Conservation (phyloP, 306 rosid species). For the Lupinus albus region DNA sequence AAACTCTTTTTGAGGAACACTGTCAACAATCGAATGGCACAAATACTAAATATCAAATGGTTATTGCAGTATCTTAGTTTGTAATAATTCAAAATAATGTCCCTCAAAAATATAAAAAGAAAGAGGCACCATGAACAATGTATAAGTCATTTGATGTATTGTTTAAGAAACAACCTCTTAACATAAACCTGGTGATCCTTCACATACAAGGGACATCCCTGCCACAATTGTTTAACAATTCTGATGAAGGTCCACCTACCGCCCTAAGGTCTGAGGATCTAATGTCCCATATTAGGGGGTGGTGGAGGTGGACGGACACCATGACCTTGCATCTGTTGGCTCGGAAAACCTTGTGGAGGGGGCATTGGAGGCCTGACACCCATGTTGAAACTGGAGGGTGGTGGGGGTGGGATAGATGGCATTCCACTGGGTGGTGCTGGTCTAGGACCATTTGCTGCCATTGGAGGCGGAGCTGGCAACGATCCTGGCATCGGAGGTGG, state of each 20-base stretch:
- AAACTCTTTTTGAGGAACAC: not conserved
- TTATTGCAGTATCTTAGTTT: slow-evolving; percentile 10
- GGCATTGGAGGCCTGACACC: slow-evolving; percentile 77
- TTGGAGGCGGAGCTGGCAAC: slow-evolving; percentile 78
- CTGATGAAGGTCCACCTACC: not conserved
- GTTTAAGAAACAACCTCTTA: not conserved
- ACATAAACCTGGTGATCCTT: slow-evolving; percentile 5
- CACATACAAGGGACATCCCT: not conserved
- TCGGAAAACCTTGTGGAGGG: slow-evolving; percentile 72
- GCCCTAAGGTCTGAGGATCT: slow-evolving; percentile 5
- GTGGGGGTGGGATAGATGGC: slow-evolving; percentile 83
- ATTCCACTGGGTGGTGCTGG: slow-evolving; percentile 78
- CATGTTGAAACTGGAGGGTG: slow-evolving; percentile 66
- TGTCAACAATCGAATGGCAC: slow-evolving; percentile 4
- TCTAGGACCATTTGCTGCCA: slow-evolving; percentile 84
- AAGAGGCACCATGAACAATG: slow-evolving; percentile 13
- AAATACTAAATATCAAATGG: slow-evolving; percentile 2
- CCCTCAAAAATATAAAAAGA: not conserved
- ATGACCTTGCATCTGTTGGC: slow-evolving; percentile 60
- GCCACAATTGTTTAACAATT: slow-evolving; percentile 6
- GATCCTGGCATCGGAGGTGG: slow-evolving; percentile 80
- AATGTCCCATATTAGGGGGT: slow-evolving; percentile 66
- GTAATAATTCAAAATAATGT: not conserved
- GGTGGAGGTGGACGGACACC: slow-evolving; percentile 67
- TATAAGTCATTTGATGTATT: not conserved